These are phyloP conservation scores for Deuterostichococcus epilithicus DNA, from an alignment of 139 green algal genomes.

Conservation along the genomic window DNA sequence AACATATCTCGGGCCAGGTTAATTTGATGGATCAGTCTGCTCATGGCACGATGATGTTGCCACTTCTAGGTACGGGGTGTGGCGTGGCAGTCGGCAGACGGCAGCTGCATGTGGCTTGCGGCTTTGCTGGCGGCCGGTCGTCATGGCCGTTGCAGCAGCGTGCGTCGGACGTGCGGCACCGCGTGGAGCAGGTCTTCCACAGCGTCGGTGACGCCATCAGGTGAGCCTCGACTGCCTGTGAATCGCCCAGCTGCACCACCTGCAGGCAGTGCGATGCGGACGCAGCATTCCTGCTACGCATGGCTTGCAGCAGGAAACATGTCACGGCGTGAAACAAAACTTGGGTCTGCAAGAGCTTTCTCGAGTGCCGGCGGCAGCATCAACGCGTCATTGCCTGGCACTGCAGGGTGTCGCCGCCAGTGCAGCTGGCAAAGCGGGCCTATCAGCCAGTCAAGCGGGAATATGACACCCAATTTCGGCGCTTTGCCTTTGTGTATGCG, in stretches of 20 bases:
- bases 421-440: constrained; percentile 2
- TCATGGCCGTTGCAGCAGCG: background rate
- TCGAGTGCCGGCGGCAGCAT: background rate
- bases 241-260: too few relatives aligned
- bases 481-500: constrained; percentile 14
- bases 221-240: background rate
- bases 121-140: background rate
- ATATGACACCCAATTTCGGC: background rate
- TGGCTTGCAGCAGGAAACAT: background rate
- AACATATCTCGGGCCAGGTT: too few relatives aligned
- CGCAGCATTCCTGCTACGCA: too few relatives aligned
- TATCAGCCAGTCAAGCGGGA: background rate
- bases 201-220: background rate
- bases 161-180: constrained; percentile 24
- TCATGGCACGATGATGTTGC: too few relatives aligned
- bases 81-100: background rate
- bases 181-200: constrained; percentile 22
- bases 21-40: too few relatives aligned
- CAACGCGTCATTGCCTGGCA: background rate
- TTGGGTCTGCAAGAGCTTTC: background rate
- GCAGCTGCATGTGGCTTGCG: background rate
- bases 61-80: background rate
- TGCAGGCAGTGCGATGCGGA: too few relatives aligned
- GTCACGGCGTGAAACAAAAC: background rate
- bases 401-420: background rate